A percentile compares a stretch with the other conserved stretches of the same genome.
These are phyloP conservation scores for Pseudopithomyces chartarum DNA, from an alignment of 2,329 filamentous ascomycete species.

Conservation along the genomic window DNA sequence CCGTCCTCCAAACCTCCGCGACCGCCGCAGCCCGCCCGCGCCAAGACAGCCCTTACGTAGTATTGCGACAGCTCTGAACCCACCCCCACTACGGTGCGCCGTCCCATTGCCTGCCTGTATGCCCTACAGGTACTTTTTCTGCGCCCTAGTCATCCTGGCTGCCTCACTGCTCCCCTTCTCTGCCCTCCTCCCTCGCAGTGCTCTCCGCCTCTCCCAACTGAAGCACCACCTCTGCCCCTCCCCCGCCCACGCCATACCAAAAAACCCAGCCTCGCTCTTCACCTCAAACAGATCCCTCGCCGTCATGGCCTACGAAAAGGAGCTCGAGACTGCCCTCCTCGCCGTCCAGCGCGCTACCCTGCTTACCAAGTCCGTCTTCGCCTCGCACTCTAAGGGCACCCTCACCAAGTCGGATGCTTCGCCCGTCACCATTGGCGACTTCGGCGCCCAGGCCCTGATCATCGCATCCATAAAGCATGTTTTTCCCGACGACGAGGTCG, in stretches of 20 bases:
- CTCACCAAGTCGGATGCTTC: conserved; percentile 94
- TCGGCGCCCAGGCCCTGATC: conserved; percentile 95
- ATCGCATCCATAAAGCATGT: conserved; percentile 86
- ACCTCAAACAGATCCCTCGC: conserved; percentile 23
- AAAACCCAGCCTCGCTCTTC: conserved; percentile 13
- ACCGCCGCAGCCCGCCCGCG: background rate
- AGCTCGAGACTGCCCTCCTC: conserved; percentile 82
- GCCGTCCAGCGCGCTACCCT: conserved; percentile 83
- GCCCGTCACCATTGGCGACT: conserved; percentile 96
- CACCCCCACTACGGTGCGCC: conserved; percentile 16
- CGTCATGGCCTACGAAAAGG: conserved; percentile 67
- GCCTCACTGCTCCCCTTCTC: conserved; percentile 32
- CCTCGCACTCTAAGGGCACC: conserved; percentile 92
- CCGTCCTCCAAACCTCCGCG: conserved; percentile 7
- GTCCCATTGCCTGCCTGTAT: conserved; percentile 24
- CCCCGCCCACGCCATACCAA: conserved; percentile 22
- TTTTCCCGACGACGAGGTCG: conserved; percentile 89
- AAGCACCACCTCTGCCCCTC: conserved; percentile 36
- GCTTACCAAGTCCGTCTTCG: conserved; percentile 77
- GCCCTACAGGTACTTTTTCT: conserved; percentile 37
- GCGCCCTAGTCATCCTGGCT: conserved; percentile 40
- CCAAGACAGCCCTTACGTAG: conserved; percentile 11
- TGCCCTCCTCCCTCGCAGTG: conserved; percentile 34
- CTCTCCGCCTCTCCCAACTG: conserved; percentile 34
- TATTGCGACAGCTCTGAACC: background rate